Conservation (phyloP, 441 rosid species). For the Gossypium aridum region DNA sequence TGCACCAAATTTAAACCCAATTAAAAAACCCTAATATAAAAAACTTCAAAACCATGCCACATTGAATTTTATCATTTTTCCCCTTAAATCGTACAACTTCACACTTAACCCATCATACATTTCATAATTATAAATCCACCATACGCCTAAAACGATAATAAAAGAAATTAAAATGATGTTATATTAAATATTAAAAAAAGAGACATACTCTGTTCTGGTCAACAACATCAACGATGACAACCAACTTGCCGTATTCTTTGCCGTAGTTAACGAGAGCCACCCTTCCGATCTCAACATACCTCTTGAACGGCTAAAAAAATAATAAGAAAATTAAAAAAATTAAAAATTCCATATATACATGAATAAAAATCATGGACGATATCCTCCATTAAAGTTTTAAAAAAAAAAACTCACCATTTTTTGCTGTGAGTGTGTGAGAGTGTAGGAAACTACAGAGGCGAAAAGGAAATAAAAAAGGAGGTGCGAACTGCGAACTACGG, state of each 20-base stretch:
- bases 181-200: background rate
- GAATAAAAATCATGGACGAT: background rate
- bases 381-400: background rate
- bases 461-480: background rate
- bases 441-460: conserved; percentile 7
- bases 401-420: conserved; percentile 26
- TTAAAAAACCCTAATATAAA: background rate
- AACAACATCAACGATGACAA: conserved; percentile 85
- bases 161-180: background rate
- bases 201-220: conserved; percentile 77
- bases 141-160: background rate
- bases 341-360: background rate
- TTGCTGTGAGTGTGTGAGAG: background rate
- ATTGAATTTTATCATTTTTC: background rate
- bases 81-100: background rate
- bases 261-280: conserved; percentile 97
- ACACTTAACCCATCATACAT: background rate
- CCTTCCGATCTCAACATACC: conserved; percentile 93
- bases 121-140: background rate
- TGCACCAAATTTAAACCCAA: background rate
- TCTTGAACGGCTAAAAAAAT: conserved; percentile 38
- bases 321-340: background rate
- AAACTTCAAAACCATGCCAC: background rate
- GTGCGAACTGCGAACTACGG: conserved; percentile 11
- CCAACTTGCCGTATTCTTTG: conserved; percentile 78